Evolutionary conservation across 768 basidiomycete genomes (phyloP), one percentile per base, ranked within the genome.

Genomic region (Tulasnella sp.): DNA sequence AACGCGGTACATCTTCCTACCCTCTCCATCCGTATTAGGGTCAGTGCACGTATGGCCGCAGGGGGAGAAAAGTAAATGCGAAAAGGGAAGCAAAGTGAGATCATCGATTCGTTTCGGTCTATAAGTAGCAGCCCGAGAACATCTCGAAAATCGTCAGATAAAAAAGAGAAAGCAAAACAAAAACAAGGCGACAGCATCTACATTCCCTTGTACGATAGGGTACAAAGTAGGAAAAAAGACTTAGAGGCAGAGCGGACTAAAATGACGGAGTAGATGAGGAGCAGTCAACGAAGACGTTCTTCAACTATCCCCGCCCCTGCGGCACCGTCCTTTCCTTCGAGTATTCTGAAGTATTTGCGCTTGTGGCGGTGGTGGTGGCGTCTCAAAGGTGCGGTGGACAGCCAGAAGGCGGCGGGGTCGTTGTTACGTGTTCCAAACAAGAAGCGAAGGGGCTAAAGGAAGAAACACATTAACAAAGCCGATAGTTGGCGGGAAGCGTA

Each of bases 381-480:
- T 26, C 29, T 61, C 10, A 26, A 61, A 26, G 57, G 11, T 55
- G 2, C 20, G 57, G 57, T 26, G n/a, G n/a, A n/a, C n/a, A n/a
- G n/a, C n/a, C n/a, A n/a, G 75, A 82, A 82, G 5, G 79, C 79
- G 3, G 39, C 40, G 18, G 82, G 81, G 74, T 80, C 81, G 75
- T 81, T 80, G 75, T 82, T 26, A 82, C 82, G 70, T 79, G 80
- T 69, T 78, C 80, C 82, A 35, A 32, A 74, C 20, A 35, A 3
- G 37, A 23, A 57, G 37, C 3, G 15, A 23, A 20, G 10, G 16
- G 32, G 48, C 0, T 37, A n/a, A 10, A 15, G 35, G 13, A 26
- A 37, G 16, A 0, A 9, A 42, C 1, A 15, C 3, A 3, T 44
- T 4, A 44, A 39, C 29, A 10, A 20, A 39, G 37, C 4, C 29